phyloP scores from a whole-genome alignment of 805 yeast genomes.

The Debaryomyces tyrocola region DNA sequence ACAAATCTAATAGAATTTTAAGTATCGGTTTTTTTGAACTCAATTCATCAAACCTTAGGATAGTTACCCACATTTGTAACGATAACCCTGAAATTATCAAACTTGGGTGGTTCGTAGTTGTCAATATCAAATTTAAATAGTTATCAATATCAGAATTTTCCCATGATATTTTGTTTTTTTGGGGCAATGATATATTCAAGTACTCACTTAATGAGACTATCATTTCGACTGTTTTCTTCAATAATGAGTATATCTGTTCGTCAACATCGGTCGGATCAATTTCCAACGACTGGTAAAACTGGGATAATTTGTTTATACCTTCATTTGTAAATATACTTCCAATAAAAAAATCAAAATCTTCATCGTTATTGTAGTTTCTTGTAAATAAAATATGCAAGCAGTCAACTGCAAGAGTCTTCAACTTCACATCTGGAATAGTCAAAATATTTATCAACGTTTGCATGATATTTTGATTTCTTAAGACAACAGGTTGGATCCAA shows the following conservation, averaged over 20 bases:
- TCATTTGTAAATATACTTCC: conserved; percentile 73
- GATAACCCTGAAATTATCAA: conserved; percentile 89
- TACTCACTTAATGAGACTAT: conserved; percentile 83
- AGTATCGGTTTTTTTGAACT: conserved; percentile 57
- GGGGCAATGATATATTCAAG: conserved; percentile 48
- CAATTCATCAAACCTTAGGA: conserved; percentile 77
- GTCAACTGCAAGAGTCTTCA: conserved; percentile 84
- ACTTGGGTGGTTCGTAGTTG: conserved; percentile 81
- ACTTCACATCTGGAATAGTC: conserved; percentile 57
- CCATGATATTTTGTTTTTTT: conserved; percentile 45
- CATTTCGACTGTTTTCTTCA: conserved; percentile 92
- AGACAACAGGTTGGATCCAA: conserved; percentile 83
- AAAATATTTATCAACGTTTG: conserved; percentile 61
- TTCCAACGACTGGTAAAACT: conserved; percentile 61
- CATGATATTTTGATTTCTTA: conserved; percentile 65
- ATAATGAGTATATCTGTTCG: conserved; percentile 74
- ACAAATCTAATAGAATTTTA: conserved; percentile 59
- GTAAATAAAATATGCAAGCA: conserved; percentile 88
- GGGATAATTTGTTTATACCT: conserved; percentile 69
- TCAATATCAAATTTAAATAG: conserved; percentile 72
- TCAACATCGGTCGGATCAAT: conserved; percentile 70
- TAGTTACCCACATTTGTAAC: conserved; percentile 90
- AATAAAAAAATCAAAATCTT: conserved; percentile 75
- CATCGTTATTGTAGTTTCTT: conserved; percentile 61
- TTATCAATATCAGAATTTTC: conserved; percentile 61